Evolutionary conservation across 164 flowering plant genomes (phyloP), one percentile per base, ranked within the genome.

Genomic region (Sedum album): DNA sequence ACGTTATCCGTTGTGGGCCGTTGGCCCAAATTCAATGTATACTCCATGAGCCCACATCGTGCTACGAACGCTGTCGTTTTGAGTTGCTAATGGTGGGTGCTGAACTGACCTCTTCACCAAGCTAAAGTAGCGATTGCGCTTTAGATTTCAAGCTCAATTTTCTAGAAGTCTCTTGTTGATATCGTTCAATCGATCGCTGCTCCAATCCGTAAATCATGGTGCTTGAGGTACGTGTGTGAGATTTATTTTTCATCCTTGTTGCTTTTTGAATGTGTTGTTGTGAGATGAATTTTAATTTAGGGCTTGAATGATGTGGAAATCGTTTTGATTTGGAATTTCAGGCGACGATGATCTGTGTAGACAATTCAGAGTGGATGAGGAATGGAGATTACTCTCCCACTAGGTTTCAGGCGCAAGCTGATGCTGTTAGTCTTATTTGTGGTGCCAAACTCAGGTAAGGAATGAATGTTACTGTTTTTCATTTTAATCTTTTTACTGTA

Each of bases 301-400:
- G 77, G 75, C 71, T 77, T 15, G 33, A 57, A n/a, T 26, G 8
- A 9, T 25, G 31, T 11, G 28, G 28, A 25, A 26, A 11, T 57
- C 14, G 20, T 13, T 15, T 57, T n/a, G n/a, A 3, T 26, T 6
- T 51, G 39, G n/a, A n/a, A n/a, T 65, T 36, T 26, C 77, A 95
- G 99, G 99, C 97, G 70, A 90, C 97, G 4, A 92, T 95, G 96
- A 92, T 95, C 78, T 95, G 99, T 72, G 84, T 95, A 60, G 99
- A 92, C 68, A 92, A 95, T 74, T 95, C 99, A 6, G 99, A 95
- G 60, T 95, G 96, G 94, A 92, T 88, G 93, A 80, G 97, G 20
- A 95, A 95, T 68, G 97, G 99, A 0, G 99, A 95, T 77, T 95
- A 92, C 75, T 72, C 87, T 26, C 97, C 96, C 5, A 79, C 81